Evolutionary conservation across 208 protist genomes (phyloP).

Genomic region (Plasmodiophora brassicae): DNA sequence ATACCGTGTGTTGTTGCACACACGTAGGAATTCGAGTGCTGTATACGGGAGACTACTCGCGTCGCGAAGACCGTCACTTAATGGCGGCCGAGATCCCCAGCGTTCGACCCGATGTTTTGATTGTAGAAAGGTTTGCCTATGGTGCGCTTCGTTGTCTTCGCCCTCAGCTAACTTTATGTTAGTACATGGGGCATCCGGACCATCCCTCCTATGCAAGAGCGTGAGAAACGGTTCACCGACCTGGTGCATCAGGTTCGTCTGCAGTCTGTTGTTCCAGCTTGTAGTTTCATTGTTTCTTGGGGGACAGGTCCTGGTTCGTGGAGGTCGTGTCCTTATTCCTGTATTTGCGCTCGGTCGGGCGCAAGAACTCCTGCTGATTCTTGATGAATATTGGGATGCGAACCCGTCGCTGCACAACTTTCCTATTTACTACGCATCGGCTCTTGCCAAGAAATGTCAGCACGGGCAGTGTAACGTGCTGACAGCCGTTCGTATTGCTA

Average conservation of each 20-base stretch:
- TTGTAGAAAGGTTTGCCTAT: slow-evolving; percentile 81
- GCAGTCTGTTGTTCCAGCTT: neutral
- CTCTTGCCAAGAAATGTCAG: slow-evolving; percentile 79
- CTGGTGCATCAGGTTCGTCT: slow-evolving; percentile 34
- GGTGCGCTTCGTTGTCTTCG: neutral
- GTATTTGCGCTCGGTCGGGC: slow-evolving; percentile 93
- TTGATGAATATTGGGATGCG: slow-evolving; percentile 95
- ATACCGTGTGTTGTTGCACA: too few relatives aligned
- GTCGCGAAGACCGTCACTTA: slow-evolving; percentile 91
- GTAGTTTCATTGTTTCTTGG: neutral
- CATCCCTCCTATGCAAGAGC: slow-evolving; percentile 82
- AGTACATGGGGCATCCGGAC: slow-evolving; percentile 94
- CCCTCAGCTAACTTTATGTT: neutral
- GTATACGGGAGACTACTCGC: slow-evolving; percentile 96
- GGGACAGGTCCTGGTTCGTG: slow-evolving; percentile 72
- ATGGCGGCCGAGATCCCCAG: slow-evolving; percentile 85
- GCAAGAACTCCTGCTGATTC: slow-evolving; percentile 95
- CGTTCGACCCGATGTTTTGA: slow-evolving; percentile 88
- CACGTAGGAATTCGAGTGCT: slow-evolving; percentile 62
- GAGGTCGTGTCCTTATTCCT: slow-evolving; percentile 92
- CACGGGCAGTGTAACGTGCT: neutral
- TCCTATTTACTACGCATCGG: slow-evolving; percentile 96
- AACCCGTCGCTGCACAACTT: slow-evolving; percentile 91
- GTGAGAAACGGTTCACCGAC: slow-evolving; percentile 86
- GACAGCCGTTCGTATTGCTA: neutral